These are phyloP conservation scores for Taiozyma sp. DNA, from an alignment of 1,139 yeast genomes.

Conservation along the genomic window DNA sequence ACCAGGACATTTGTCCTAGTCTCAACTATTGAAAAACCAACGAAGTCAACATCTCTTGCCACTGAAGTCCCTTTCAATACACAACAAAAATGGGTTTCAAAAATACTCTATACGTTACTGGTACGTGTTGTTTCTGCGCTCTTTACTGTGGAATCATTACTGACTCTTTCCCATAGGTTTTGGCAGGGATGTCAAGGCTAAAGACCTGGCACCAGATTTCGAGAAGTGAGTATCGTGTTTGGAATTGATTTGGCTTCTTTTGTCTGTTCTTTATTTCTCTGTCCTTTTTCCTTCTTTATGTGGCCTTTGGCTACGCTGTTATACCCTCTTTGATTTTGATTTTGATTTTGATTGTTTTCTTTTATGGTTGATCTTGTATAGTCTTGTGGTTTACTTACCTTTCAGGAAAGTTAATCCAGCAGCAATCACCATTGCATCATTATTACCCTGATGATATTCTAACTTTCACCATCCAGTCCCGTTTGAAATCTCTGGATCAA, in stretches of 20 bases:
- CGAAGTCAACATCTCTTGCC: not conserved
- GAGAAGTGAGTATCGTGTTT: conserved; percentile 48
- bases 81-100: conserved; percentile 38
- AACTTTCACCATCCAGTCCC: not conserved
- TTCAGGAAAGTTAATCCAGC: not conserved
- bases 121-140: conserved; percentile 21
- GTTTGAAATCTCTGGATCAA: not conserved
- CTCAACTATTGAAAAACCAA: not conserved
- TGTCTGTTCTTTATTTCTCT: conserved; percentile 1
- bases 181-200: conserved; percentile 54
- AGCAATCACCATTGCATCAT: not conserved
- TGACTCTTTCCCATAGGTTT: conserved; percentile 37
- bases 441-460: no score
- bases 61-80: not conserved
- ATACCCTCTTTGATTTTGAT: not conserved
- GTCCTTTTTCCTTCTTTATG: not conserved
- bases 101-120: conserved; percentile 56
- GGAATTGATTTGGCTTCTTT: conserved; percentile 8
- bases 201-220: conserved; percentile 63
- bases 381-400: not conserved
- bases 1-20: no score
- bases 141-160: not conserved
- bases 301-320: not conserved
- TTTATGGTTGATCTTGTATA: not conserved
- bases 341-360: not conserved